Base-by-base conservation (phyloP, 805 yeast genomes). In the Saturnispora silvae region DNA sequence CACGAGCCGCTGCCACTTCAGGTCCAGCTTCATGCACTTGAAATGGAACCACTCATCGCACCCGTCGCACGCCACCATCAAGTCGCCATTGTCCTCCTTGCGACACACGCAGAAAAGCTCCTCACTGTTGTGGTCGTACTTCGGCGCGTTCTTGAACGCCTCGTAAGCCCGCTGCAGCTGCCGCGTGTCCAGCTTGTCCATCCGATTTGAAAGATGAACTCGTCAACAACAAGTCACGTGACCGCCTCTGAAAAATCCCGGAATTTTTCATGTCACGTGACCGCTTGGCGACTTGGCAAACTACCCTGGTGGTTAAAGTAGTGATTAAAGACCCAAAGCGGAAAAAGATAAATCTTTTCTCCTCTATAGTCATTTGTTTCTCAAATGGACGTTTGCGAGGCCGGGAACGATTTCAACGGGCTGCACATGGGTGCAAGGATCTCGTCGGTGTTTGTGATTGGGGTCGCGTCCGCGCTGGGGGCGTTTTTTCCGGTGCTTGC, bases 21-120 rank as follows among this genome's bases (percentile, higher is more conserved):
- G 54, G 35, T 75, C 66, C 26, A 85, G 52, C 36, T 67, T 67
- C 68, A 86, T 72, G 53, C 96, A 87, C 32, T 60, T 62, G 56
- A 86, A 83, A 57, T 87, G 96, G 52, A 69, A 87, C 96, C 96
- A 87, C 41, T 84, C 95, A 50, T 85, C 95, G 58, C 96, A 87
- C 5, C 84, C 87, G 53, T 86, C 96, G 54, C 96, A 86, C 0
- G 81, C 84, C n/a, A 87, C 81, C 96, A 87, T 87, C 53, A 86
- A 60, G 40, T 74, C 77, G 2, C 87, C 92, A 41, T 69, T 66
- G 49, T 87, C 96, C 0, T 85, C 80, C 42, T 68, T 70, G 27
- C 92, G 67, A 54, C 96, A 86, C 0, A 77, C 59, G 53, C 96
- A 86, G 49, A 67, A 85, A 5, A 81, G 60, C 46, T 78, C 83